Evolutionary conservation across 2,329 filamentous ascomycete species (phyloP), one percentile per base, ranked within the genome.

Genomic region (Juglanconis sp.): DNA sequence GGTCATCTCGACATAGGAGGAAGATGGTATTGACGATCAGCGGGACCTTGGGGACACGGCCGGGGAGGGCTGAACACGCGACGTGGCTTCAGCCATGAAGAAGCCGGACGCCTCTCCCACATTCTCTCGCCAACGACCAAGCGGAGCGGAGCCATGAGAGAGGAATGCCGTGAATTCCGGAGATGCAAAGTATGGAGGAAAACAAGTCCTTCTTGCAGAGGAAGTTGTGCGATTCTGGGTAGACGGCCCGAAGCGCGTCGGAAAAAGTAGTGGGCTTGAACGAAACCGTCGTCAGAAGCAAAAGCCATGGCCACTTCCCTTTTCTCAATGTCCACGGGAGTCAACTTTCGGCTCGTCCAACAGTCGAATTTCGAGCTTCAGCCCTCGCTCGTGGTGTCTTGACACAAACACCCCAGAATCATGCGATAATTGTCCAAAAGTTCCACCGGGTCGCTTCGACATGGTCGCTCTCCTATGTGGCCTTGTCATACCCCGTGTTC

Each of bases 11-110:
- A 52, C n/a, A 44, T 31, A 34, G 36, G 31, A 17, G 42, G 34
- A 32, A 53, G 47, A 35, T n/a, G 42, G 42, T 56, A 44, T 46
- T 48, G 52, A 35, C 35, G 30, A n/a, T 32, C 32, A 17, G 17
- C 38, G 30, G 53, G 46, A 53, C 35, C 24, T 24, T 24, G 24
- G 24, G 40, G 13, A n/a, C 30, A 47, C 30, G 42, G 42, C 17
- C 34, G 24, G 13, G 54, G 40, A 63, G 58, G 61, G 61, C 58
- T 63, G 58, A 63, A 57, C 54, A 63, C 58, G 58, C 58, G 58
- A 58, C 56, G 61, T 63, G 61, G 61, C 58, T 63, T 63, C 54
- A 61, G 61, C 61, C 58, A 57, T 61, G 17, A 38, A 46, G 35
- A 15, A 44, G 47, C 47, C 46, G 44, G 46, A 48, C 61, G 51